Conservation (phyloP, 2,329 filamentous ascomycete species). For the Salinomyces thailandicus region DNA sequence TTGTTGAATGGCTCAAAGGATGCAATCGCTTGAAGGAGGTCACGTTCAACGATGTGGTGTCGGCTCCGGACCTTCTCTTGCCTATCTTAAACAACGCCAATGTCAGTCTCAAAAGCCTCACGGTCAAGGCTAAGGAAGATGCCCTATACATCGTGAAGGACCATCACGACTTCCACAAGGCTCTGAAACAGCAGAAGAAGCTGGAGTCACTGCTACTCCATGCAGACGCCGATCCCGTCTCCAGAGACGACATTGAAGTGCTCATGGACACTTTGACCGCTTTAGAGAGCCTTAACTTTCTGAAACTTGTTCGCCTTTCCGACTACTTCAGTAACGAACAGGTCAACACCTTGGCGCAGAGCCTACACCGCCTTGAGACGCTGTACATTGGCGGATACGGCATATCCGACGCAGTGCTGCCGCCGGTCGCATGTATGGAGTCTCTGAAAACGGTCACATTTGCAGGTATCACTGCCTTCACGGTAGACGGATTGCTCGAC, state of each 20-base stretch:
- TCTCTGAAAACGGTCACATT: conserved; percentile 45
- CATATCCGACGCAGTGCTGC: conserved; percentile 40
- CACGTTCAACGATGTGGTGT: conserved; percentile 41
- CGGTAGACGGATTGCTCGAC: conserved; percentile 38
- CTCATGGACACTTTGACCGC: conserved; percentile 43
- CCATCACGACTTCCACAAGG: conserved; percentile 43
- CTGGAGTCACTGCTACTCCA: conserved; percentile 38
- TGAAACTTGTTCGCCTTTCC: conserved; percentile 44
- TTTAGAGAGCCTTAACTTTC: conserved; percentile 41
- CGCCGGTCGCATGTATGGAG: conserved; percentile 35
- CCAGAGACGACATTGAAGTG: conserved; percentile 35
- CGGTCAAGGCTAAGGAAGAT: conserved; percentile 33
- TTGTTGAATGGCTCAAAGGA: conserved; percentile 45
- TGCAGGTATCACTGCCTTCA: conserved; percentile 46
- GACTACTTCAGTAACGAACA: conserved; percentile 43
- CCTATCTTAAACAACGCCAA: conserved; percentile 38
- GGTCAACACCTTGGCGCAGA: conserved; percentile 37
- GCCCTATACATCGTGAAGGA: conserved; percentile 37
- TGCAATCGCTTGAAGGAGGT: conserved; percentile 44
- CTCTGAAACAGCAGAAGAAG: conserved; percentile 40
- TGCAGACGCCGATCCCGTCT: conserved; percentile 37
- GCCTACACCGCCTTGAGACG: conserved; percentile 43
- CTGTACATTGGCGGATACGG: conserved; percentile 48
- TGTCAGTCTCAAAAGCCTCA: conserved; percentile 39
- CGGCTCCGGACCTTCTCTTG: conserved; percentile 43